Evolutionary conservation across 345 rosid species (phyloP).

Genomic region (Noccaea bulbosa): DNA sequence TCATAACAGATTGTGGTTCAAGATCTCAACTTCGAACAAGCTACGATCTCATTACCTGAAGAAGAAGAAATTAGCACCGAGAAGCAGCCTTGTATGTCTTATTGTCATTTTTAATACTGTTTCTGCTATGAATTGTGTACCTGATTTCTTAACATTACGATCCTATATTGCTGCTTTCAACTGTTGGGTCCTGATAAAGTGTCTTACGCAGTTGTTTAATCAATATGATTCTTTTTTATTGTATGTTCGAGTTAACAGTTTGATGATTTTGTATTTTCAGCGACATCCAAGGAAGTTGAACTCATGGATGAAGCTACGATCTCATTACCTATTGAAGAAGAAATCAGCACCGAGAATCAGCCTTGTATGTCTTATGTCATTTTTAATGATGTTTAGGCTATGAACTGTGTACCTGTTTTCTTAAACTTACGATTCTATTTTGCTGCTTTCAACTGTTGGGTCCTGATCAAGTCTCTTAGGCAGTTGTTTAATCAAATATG

Average conservation of each 20-base stretch:
- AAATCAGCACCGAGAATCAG: slow-evolving; percentile 12
- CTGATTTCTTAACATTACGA: background rate
- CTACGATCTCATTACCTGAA: slow-evolving; percentile 23
- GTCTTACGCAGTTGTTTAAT: background rate
- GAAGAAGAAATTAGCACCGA: slow-evolving; percentile 10
- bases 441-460: slow-evolving; percentile 22
- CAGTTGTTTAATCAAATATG: no score
- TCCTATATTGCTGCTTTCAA: slow-evolving; percentile 17
- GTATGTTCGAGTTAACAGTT: no score
- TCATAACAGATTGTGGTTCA: slow-evolving; percentile 67
- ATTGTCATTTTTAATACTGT: background rate
- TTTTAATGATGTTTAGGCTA: background rate
- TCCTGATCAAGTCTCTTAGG: slow-evolving; percentile 10
- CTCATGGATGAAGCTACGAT: slow-evolving; percentile 27
- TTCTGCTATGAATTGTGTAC: background rate
- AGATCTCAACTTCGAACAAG: slow-evolving; percentile 60
- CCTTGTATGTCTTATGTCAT: slow-evolving; percentile 14
- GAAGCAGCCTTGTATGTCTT: slow-evolving; percentile 25
- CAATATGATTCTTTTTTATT: no score
- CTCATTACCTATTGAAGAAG: slow-evolving; percentile 16
- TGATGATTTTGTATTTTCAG: no score
- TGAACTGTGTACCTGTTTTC: background rate
- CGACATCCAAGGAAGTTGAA: slow-evolving; percentile 9
- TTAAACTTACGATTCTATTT: slow-evolving; percentile 5
- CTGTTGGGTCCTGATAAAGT: slow-evolving; percentile 7